Conservation (phyloP, 2,329 filamentous ascomycete species). For the Aspergillus vadensis region DNA sequence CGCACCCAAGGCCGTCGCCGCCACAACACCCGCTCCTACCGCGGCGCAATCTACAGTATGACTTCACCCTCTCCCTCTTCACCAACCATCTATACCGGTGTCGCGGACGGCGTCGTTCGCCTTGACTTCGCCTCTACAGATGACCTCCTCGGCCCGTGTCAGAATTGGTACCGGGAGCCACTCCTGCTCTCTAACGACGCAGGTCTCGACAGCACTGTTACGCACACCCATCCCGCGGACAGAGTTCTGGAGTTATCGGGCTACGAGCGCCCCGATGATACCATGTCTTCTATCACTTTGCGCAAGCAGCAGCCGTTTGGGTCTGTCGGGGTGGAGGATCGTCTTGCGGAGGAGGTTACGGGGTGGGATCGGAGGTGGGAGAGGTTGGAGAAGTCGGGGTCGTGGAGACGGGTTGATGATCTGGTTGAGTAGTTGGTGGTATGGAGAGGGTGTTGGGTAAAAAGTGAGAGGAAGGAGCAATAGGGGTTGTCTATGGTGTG, state of each 20-base stretch:
- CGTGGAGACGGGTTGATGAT: slow-evolving; percentile 32
- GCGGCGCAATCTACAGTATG: slow-evolving; percentile 49
- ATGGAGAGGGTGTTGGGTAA: background rate
- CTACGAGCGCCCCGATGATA: slow-evolving; percentile 46
- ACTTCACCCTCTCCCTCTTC: slow-evolving; percentile 48
- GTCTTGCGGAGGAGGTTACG: slow-evolving; percentile 24
- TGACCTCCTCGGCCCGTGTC: slow-evolving; percentile 36
- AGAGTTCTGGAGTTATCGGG: slow-evolving; percentile 42
- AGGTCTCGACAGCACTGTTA: slow-evolving; percentile 16
- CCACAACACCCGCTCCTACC: slow-evolving; percentile 36
- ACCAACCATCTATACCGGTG: slow-evolving; percentile 48
- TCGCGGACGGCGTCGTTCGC: slow-evolving; percentile 45
- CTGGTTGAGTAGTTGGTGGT: background rate
- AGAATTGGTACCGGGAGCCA: slow-evolving; percentile 35
- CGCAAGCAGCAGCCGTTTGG: slow-evolving; percentile 38
- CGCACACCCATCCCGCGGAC: slow-evolving; percentile 6
- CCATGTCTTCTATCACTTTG: slow-evolving; percentile 35
- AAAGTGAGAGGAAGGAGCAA: too few species aligned
- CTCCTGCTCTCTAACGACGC: slow-evolving; percentile 30
- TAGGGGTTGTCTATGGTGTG: too few species aligned
- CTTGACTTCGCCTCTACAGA: slow-evolving; percentile 50
- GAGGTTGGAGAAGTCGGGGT: slow-evolving; percentile 28
- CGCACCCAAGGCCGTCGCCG: slow-evolving; percentile 15
- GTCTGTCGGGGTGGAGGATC: slow-evolving; percentile 23
- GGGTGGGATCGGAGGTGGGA: slow-evolving; percentile 46